Evolutionary conservation across 768 basidiomycete genomes (phyloP).

Genomic region (Flagelloscypha sp.): DNA sequence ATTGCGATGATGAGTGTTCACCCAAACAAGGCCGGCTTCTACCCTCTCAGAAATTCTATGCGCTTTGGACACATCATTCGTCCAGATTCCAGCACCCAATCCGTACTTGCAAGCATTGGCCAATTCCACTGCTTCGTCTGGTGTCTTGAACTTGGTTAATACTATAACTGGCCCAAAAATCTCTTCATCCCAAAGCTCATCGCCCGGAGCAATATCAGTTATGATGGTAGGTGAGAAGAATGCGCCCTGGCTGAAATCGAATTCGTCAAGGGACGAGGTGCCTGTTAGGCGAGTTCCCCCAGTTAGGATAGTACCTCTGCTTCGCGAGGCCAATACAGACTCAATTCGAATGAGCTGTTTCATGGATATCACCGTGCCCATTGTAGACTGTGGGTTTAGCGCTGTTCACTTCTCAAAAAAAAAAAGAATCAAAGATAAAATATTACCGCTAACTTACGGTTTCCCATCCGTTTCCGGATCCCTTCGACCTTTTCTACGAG

Average conservation of each 20-base stretch:
- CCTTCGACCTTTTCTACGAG: conserved; percentile 56
- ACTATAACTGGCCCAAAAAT: conserved; percentile 83
- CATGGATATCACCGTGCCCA: conserved; percentile 74
- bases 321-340: conserved; percentile 39
- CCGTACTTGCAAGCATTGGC: conserved; percentile 79
- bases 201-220: conserved; percentile 41
- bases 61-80: conserved; percentile 61
- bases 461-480: conserved; percentile 65
- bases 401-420: conserved; percentile 32
- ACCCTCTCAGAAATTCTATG: conserved; percentile 66
- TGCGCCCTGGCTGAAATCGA: conserved; percentile 60
- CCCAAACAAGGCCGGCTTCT: conserved; percentile 76
- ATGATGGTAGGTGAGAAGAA: conserved; percentile 83
- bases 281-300: conserved; percentile 66
- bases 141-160: conserved; percentile 40
- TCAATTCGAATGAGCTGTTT: conserved; percentile 61
- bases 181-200: conserved; percentile 75
- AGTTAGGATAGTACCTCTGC: conserved; percentile 40
- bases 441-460: conserved; percentile 42
- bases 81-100: conserved; percentile 78
- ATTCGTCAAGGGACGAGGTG: conserved; percentile 56
- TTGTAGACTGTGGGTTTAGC: conserved; percentile 56
- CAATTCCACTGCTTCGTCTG: conserved; percentile 51
- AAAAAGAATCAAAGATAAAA: neutral
- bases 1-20: conserved; percentile 85